Evolutionary conservation across 2,329 filamentous ascomycete genomes (phyloP).

Genomic region (Calonectria fujianensis): DNA sequence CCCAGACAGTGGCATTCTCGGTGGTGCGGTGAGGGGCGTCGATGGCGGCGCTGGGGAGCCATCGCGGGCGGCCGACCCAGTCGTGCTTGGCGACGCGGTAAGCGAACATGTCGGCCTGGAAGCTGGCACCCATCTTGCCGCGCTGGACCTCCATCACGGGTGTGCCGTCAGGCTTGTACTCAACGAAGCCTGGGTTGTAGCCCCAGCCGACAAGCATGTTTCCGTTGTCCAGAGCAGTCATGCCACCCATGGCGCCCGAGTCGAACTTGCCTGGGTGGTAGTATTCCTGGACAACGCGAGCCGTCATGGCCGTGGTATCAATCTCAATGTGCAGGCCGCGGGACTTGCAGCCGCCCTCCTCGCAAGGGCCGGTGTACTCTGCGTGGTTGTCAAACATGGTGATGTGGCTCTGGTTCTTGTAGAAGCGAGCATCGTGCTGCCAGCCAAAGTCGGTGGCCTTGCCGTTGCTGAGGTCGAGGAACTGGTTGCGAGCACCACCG

Average conservation of each 20-base stretch:
- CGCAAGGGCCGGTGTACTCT: constrained; percentile 56
- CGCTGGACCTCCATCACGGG: constrained; percentile 54
- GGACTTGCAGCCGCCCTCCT: constrained; percentile 52
- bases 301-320: constrained; percentile 56
- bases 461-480: constrained; percentile 59
- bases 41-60: constrained; percentile 56
- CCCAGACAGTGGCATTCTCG: constrained; percentile 51
- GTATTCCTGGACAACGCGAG: constrained; percentile 55
- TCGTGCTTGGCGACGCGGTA: constrained; percentile 55
- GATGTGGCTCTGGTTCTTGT: constrained; percentile 55
- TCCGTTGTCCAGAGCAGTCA: constrained; percentile 54
- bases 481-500: constrained; percentile 60
- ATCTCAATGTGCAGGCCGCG: constrained; percentile 58
- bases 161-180: constrained; percentile 53
- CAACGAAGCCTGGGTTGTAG: constrained; percentile 54
- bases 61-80: constrained; percentile 55
- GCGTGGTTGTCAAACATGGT: constrained; percentile 64
- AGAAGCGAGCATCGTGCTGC: constrained; percentile 62
- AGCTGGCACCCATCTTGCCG: constrained; percentile 48
- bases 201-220: constrained; percentile 56
- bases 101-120: constrained; percentile 53
- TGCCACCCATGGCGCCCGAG: constrained; percentile 55
- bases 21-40: constrained; percentile 51
- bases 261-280: constrained; percentile 54
- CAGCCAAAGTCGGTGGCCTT: constrained; percentile 61